These are phyloP conservation scores for Pinus albicaulis DNA, from an alignment of 75 land plant species.

Conservation along the genomic window DNA sequence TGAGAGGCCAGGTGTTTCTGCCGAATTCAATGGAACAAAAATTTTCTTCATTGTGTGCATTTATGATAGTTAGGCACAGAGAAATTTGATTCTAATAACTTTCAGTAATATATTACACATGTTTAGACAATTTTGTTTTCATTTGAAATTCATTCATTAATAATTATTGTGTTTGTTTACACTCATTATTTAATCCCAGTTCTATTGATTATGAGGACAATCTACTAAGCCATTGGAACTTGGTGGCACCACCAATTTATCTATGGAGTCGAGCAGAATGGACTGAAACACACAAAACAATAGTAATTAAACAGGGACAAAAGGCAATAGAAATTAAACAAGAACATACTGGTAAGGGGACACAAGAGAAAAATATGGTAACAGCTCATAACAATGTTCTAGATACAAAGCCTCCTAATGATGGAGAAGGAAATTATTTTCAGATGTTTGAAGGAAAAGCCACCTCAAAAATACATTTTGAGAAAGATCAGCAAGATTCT, in stretches of 20 bases:
- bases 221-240: conserved; percentile 73
- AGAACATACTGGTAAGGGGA: conserved; percentile 26
- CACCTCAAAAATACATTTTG: background rate
- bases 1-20: conserved; percentile 52
- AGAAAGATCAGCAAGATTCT: background rate
- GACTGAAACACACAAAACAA: conserved; percentile 42
- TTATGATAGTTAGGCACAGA: too few species aligned
- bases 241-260: conserved; percentile 60
- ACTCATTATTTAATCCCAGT: conserved; percentile 92
- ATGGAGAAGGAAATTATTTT: background rate
- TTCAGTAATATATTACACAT: background rate
- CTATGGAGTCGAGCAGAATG: conserved; percentile 84
- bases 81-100: background rate
- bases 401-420: background rate
- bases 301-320: conserved; percentile 52
- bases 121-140: background rate
- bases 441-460: background rate
- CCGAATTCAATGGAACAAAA: background rate
- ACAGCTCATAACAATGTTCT: background rate
- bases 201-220: conserved; percentile 73
- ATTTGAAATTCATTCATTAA: background rate
- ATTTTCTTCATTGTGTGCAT: too few species aligned
- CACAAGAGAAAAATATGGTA: background rate
- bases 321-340: too few species aligned
- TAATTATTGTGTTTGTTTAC: conserved; percentile 13